Base-by-base conservation (phyloP, 305 asterid genomes). In the Fraxinus angustifolia region DNA sequence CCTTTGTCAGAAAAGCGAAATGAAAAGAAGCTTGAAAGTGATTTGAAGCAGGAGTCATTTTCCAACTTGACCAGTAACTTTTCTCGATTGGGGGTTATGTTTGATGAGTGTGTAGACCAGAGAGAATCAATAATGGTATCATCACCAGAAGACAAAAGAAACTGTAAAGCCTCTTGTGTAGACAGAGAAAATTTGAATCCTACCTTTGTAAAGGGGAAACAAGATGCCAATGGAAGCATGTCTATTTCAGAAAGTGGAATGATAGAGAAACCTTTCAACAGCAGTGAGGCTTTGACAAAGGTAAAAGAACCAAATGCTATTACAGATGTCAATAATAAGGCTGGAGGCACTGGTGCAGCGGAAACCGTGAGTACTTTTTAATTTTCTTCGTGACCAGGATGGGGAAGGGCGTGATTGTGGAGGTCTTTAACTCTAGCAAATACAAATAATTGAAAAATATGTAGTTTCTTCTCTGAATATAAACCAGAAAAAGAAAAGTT, bases 1-100 rank as follows among this genome's bases (percentile, higher is more conserved):
- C 99, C 99, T 53, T 81, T 93, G 87, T 94, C 98, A 21, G 98
- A 92, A 86, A 91, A 83, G 87, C 89, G 98, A 85, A 86, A 83
- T 33, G 97, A 91, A 85, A 96, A 96, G 89, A 96, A 93, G 88
- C 88, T 88, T 23, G 99, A 89, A 76, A 82, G 87, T 83, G 83
- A 81, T 87, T 79, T 76, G 23, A 87, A 80, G 84, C 93, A 83
- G 82, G 89, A 83, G 68, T 67, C 89, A 0, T 90, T 89, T 83
- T 92, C 92, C 71, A 85, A 77, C 84, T 83, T 86, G 88, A 71
- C 87, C 71, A 91, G 77, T 82, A 90, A 91, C 34, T 89, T 91
- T 75, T 87, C 96, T 67, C 89, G 92, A 83, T 83, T 94, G 35
- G 98, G 92, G 40, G 91, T 88, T 82, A 89, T 93, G 91, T 87